These are phyloP conservation scores for Gremmenia infestans DNA, from an alignment of 2,329 filamentous ascomycete species.

Conservation along the genomic window DNA sequence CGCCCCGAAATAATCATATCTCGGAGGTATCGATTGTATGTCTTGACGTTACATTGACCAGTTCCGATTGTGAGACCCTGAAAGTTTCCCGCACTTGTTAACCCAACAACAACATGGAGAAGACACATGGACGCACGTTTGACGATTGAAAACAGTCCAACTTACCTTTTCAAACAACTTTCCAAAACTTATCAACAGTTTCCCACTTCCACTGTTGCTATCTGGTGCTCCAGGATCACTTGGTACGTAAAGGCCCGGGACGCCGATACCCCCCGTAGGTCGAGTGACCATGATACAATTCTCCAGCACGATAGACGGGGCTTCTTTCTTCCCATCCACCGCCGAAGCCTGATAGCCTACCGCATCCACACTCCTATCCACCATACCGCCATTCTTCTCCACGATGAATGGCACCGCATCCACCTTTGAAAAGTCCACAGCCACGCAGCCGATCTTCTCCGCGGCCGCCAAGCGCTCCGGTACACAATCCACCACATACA, in stretches of 20 bases:
- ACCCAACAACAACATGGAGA: neutral
- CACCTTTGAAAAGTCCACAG: constrained; percentile 55
- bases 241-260: constrained; percentile 32
- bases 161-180: constrained; percentile 63
- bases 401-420: constrained; percentile 59
- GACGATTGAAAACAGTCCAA: neutral
- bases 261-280: constrained; percentile 28
- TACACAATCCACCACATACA: constrained; percentile 60
- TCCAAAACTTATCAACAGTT: constrained; percentile 60
- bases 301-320: constrained; percentile 47
- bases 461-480: constrained; percentile 53
- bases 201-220: constrained; percentile 54
- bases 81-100: neutral
- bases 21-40: constrained; percentile 61
- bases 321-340: constrained; percentile 50
- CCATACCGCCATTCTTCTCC: constrained; percentile 51
- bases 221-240: constrained; percentile 60
- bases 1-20: constrained; percentile 60
- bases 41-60: constrained; percentile 64
- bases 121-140: neutral
- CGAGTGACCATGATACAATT: constrained; percentile 28
- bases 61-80: constrained; percentile 55
- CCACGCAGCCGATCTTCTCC: constrained; percentile 55
- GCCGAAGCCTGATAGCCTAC: constrained; percentile 62
- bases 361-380: constrained; percentile 59